Conservation (phyloP, 2,329 filamentous ascomycete genomes). For the Monosporascus sp. region DNA sequence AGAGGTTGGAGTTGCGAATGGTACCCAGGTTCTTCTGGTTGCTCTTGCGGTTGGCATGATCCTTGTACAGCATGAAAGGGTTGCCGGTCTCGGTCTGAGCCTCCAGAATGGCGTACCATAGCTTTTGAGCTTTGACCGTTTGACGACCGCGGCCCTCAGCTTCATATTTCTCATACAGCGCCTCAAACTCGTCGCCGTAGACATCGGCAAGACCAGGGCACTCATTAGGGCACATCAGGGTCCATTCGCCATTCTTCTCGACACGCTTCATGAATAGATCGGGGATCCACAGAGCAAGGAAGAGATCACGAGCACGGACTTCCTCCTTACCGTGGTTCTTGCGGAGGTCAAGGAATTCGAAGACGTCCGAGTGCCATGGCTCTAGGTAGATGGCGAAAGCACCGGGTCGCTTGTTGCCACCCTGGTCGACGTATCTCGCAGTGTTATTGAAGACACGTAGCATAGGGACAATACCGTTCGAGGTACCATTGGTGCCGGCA, state of each 20-base stretch:
- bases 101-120: conserved; percentile 98
- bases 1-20: conserved; percentile 97
- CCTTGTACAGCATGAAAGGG: conserved; percentile 99
- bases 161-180: conserved; percentile 90
- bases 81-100: conserved; percentile 98
- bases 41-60: conserved; percentile 96
- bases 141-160: conserved; percentile 78
- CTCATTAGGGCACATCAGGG: conserved; percentile 96
- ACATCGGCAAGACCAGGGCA: conserved; percentile 92
- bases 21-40: conserved; percentile 99
- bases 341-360: conserved; percentile 92
- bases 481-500: conserved; percentile 94
- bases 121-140: conserved; percentile 95
- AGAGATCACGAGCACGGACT: conserved; percentile 91
- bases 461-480: conserved; percentile 96
- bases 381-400: conserved; percentile 98
- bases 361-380: conserved; percentile 97
- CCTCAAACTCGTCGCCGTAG: conserved; percentile 96
- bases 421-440: conserved; percentile 95
- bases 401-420: conserved; percentile 97
- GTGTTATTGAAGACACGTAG: conserved; percentile 99
- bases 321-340: conserved; percentile 99
- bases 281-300: conserved; percentile 96
- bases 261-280: conserved; percentile 99
- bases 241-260: conserved; percentile 94